phyloP scores from a whole-genome alignment of 2,329 filamentous ascomycete species.

The Immersiporthe knoxdaviesiana region DNA sequence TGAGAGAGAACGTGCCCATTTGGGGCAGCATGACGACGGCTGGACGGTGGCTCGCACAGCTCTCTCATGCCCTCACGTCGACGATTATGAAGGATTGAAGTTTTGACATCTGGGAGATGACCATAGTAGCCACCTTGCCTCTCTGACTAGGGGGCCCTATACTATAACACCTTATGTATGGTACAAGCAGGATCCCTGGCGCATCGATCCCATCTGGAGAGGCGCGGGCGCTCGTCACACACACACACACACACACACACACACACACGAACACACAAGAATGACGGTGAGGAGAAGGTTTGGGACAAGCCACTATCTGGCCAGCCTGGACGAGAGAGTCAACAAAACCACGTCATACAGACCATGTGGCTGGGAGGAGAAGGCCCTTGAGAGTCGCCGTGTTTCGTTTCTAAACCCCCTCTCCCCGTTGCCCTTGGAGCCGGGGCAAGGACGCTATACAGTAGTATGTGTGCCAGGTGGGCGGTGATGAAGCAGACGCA shows the following conservation, averaged over 20 bases:
- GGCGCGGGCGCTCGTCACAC: not conserved
- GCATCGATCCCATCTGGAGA: constrained; percentile 20
- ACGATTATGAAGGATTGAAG: not conserved
- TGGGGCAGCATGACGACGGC: not conserved
- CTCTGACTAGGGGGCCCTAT: not conserved
- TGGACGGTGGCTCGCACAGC: not conserved
- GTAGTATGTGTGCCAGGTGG: constrained; percentile 3
- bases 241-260: constrained; percentile 16
- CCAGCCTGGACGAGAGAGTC: constrained; percentile 8
- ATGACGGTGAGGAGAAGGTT: not conserved
- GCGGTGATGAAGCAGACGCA: constrained; percentile 2
- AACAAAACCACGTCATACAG: constrained; percentile 22
- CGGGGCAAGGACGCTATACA: not conserved
- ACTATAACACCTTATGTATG: not conserved
- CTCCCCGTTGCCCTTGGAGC: not conserved
- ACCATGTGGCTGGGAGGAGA: not conserved
- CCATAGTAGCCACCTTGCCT: not conserved
- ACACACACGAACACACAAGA: constrained; percentile 12
- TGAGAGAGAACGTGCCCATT: not conserved
- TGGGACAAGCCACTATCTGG: not conserved
- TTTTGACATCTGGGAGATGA: not conserved
- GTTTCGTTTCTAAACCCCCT: constrained; percentile 24
- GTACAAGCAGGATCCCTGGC: constrained; percentile 1
- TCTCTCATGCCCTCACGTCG: not conserved
- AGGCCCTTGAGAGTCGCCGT: constrained; percentile 20